A percentile compares a stretch with the other conserved stretches of the same genome.
Conservation (phyloP, 768 basidiomycete species). For the Lactifluus subvellereus region DNA sequence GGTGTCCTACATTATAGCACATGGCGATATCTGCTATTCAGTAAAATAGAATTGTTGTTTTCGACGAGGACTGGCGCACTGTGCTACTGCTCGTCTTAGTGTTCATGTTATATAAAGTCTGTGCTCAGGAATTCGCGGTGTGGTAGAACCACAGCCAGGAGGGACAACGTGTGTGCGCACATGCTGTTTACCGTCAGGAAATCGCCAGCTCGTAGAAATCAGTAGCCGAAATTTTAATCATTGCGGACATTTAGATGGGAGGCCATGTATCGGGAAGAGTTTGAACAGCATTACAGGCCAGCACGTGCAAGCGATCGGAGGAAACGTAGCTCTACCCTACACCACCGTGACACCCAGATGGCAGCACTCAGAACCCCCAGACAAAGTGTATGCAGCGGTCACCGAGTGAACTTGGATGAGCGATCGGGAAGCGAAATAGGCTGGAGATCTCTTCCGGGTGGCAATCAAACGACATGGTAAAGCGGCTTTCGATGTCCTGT, state of each 20-base stretch:
- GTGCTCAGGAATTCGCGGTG: slow-evolving; percentile 6
- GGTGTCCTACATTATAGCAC: slow-evolving; percentile 25
- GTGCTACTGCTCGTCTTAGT: neutral
- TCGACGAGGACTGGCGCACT: slow-evolving; percentile 8
- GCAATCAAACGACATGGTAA: slow-evolving; percentile 9
- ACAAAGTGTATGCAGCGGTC: slow-evolving; percentile 1
- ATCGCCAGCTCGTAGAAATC: slow-evolving; percentile 14
- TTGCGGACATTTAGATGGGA: slow-evolving; percentile 10
- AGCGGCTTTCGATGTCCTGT: slow-evolving; percentile 6
- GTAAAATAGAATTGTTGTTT: slow-evolving; percentile 8
- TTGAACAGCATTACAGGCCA: neutral
- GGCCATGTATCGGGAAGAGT: neutral
- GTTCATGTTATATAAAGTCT: slow-evolving; percentile 18
- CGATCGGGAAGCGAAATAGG: slow-evolving; percentile 16
- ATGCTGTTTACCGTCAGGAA: slow-evolving; percentile 20
- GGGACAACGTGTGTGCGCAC: slow-evolving; percentile 11
- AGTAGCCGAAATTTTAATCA: slow-evolving; percentile 22
- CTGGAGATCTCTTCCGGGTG: slow-evolving; percentile 1
- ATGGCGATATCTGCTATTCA: slow-evolving; percentile 10
- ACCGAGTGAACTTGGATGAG: neutral
- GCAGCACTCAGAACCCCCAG: neutral
- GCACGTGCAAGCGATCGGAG: slow-evolving; percentile 17
- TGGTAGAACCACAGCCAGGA: slow-evolving; percentile 4
- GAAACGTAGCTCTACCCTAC: slow-evolving; percentile 12
- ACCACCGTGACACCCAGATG: slow-evolving; percentile 14